Base-by-base conservation (phyloP, 371 early-diverging fungal genomes). In the Rhizopus sp. region DNA sequence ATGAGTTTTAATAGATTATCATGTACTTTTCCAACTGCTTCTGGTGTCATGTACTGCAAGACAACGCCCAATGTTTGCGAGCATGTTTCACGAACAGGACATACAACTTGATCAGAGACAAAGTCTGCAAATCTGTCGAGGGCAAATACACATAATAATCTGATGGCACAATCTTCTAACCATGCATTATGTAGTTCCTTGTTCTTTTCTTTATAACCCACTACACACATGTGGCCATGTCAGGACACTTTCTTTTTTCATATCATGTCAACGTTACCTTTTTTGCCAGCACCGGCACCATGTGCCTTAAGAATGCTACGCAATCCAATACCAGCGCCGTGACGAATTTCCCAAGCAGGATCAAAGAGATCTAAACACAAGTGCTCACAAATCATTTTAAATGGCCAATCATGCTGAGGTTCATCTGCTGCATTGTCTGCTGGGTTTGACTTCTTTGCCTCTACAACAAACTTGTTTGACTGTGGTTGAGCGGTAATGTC, bases 101-200 rank as follows among this genome's bases (percentile, higher is more conserved):
- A 92, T 17, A 95, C 94, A 0, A 94, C 95, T 68, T 92, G 93
- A 69, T 97, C 98, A 7, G 93, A 91, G 7, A 95, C 93, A 73
- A 95, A 98, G 74, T 98, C 99, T 5, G 93, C 93, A 69, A 98
- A 98, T 30, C 96, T 85, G 71, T 98, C 99, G 42, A 96, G 77
- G 1, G 93, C 88, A 64, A 98, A 90, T 7, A 98, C 96, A 66
- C 95, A 94, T 29, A 96, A 64, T 29, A 98, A 76, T 5, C 96
- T 85, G 40, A 95, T 88, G 0, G 90, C 86, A 4, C 92, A 79
- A 68, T 98, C 96, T 59, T 94, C 93, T 7, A 93, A 72, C 85
- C 90, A 94, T 37, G 70, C 78, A 58, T 88, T 77, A 64, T 98
- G 94, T 29, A 86, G 70, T 35, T 49, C 48, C 13, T 79, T 73